phyloP scores from a whole-genome alignment of 169 alveolate species.

The Plasmodium sp. region DNA sequence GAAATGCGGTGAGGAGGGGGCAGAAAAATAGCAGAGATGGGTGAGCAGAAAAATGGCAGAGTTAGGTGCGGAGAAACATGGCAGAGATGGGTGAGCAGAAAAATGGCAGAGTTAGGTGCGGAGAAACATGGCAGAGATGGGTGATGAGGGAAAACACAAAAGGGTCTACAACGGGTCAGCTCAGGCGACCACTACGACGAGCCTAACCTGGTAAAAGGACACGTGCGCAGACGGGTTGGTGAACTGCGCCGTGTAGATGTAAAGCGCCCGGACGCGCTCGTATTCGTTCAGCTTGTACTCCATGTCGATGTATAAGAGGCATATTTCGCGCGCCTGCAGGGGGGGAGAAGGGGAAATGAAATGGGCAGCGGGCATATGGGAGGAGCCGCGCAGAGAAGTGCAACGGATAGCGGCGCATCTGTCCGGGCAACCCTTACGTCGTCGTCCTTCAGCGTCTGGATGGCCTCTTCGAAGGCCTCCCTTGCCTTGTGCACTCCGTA shows the following conservation, averaged over 20 bases:
- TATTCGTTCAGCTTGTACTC: constrained; percentile 92
- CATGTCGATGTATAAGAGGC: constrained; percentile 88
- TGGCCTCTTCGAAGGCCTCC: constrained; percentile 72
- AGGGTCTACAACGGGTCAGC: not conserved
- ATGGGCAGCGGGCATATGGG: not conserved
- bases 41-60: no score
- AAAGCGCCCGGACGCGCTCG: constrained; percentile 92
- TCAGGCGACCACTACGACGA: not conserved
- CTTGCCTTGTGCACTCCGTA: constrained; percentile 70
- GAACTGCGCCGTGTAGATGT: constrained; percentile 86
- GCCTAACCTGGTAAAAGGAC: constrained; percentile 71
- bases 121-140: not conserved
- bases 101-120: no score
- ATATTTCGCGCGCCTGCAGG: constrained; percentile 85
- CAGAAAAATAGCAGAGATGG: not conserved
- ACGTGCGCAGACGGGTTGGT: constrained; percentile 82
- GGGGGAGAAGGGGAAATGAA: not conserved
- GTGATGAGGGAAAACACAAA: not conserved
- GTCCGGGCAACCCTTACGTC: constrained; percentile 3
- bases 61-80: no score
- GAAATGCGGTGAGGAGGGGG: not conserved
- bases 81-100: not conserved
- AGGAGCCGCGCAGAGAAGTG: not conserved
- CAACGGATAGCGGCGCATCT: not conserved
- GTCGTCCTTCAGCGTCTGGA: constrained; percentile 53